Percentiles rank a stretch among this genome's conserved stretches.
These are phyloP conservation scores for Helianthus tuberosus DNA, from an alignment of 129 eudicot genomes.

Conservation along the genomic window DNA sequence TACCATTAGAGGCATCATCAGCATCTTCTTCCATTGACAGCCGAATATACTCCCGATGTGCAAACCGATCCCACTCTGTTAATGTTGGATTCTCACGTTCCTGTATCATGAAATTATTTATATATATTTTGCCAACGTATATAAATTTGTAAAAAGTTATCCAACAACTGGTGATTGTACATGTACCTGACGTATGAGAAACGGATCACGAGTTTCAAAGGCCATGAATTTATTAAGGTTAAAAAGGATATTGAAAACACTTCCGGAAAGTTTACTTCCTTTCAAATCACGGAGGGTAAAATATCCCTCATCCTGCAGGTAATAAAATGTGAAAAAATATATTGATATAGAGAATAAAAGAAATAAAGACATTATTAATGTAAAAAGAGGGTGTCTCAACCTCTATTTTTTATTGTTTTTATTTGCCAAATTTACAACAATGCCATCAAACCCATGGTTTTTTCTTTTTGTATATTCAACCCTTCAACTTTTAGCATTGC, in stretches of 20 bases:
- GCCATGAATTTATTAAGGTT: constrained; percentile 97
- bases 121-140: not conserved
- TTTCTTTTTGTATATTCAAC: no score
- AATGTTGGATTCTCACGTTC: constrained; percentile 96
- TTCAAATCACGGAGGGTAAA: constrained; percentile 78
- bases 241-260: constrained; percentile 90
- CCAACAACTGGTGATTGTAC: not conserved
- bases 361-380: not conserved
- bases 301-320: constrained; percentile 67
- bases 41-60: constrained; percentile 88
- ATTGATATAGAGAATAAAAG: constrained; percentile 9
- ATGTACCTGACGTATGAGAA: constrained; percentile 92
- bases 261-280: constrained; percentile 82
- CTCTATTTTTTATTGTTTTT: no score
- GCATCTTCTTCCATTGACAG: constrained; percentile 88
- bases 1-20: constrained; percentile 79
- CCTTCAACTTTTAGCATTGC: no score
- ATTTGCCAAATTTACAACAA: no score
- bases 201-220: constrained; percentile 96
- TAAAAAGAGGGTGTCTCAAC: no score
- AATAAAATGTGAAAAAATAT: not conserved
- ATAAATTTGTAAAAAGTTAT: not conserved
- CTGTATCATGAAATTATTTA: constrained; percentile 34
- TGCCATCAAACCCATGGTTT: no score
- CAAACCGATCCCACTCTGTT: constrained; percentile 99